These are phyloP conservation scores for Bertia moriformis DNA, from an alignment of 2,329 filamentous ascomycete genomes.

Conservation along the genomic window DNA sequence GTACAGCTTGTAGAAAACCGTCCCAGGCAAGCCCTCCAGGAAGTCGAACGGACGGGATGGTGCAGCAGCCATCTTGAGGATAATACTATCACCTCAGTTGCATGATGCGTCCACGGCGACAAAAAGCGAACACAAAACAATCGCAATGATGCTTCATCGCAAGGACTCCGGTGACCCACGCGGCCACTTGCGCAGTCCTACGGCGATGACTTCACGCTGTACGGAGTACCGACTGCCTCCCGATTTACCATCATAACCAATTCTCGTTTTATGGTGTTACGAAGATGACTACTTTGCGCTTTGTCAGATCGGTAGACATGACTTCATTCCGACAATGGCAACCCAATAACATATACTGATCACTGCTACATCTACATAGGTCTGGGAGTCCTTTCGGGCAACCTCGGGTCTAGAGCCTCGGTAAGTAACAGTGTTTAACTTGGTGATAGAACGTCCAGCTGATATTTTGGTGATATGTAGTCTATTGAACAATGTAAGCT, in stretches of 20 bases:
- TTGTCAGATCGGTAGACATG: conserved; percentile 40
- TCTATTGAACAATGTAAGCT: background rate
- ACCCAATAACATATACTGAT: background rate
- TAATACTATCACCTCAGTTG: background rate
- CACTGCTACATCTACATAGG: conserved; percentile 26
- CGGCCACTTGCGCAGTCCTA: conserved; percentile 1
- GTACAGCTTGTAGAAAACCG: conserved; percentile 56
- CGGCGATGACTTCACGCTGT: background rate
- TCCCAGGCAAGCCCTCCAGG: conserved; percentile 52
- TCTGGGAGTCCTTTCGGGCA: conserved; percentile 51
- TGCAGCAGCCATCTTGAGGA: conserved; percentile 14
- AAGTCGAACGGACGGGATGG: conserved; percentile 39
- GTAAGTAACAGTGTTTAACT: conserved; percentile 17
- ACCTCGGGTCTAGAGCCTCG: conserved; percentile 55
- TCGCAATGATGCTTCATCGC: background rate
- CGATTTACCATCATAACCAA: background rate
- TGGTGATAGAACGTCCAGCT: no score
- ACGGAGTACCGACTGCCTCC: background rate
- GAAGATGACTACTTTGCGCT: conserved; percentile 37
- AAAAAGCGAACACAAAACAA: background rate
- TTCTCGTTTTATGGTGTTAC: background rate
- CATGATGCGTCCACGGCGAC: background rate
- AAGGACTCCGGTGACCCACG: background rate
- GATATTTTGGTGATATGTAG: background rate
- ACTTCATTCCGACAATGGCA: background rate